A percentile compares a stretch with the other conserved stretches of the same genome.
These are phyloP conservation scores for Fusarium sp. DNA, from an alignment of 2,329 filamentous ascomycete species.

Conservation along the genomic window DNA sequence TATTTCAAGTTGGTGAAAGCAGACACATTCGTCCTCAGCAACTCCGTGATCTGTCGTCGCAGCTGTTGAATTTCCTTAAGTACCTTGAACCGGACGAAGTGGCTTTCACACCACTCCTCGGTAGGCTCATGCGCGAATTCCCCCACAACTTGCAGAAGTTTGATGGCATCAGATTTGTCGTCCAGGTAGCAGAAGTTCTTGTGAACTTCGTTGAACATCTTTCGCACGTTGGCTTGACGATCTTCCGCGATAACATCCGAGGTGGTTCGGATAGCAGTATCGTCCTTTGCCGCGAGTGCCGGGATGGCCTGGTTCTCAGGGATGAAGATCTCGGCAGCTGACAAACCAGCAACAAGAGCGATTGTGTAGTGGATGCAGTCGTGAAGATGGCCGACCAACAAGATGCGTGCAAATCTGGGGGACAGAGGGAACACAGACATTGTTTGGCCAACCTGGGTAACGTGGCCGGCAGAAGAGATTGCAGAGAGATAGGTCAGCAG, in stretches of 20 bases:
- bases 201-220: slow-evolving; percentile 77
- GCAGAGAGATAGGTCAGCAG: slow-evolving; percentile 88
- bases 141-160: slow-evolving; percentile 88
- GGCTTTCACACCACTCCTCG: slow-evolving; percentile 81
- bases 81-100: slow-evolving; percentile 89
- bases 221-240: slow-evolving; percentile 72
- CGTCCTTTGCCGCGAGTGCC: slow-evolving; percentile 61
- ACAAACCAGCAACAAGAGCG: slow-evolving; percentile 87
- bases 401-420: slow-evolving; percentile 90
- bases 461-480: slow-evolving; percentile 76
- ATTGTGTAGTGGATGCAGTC: slow-evolving; percentile 88
- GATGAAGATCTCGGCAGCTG: slow-evolving; percentile 89
- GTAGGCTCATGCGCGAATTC: slow-evolving; percentile 83
- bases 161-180: slow-evolving; percentile 87
- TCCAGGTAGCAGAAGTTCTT: slow-evolving; percentile 85
- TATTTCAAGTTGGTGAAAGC: slow-evolving; percentile 70
- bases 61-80: slow-evolving; percentile 89
- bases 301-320: slow-evolving; percentile 83
- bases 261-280: slow-evolving; percentile 68
- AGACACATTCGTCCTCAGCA: slow-evolving; percentile 81
- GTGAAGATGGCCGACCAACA: slow-evolving; percentile 88
- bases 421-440: slow-evolving; percentile 92
- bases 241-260: slow-evolving; percentile 80
- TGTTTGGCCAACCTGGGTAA: slow-evolving; percentile 83
- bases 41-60: slow-evolving; percentile 82